Percentiles rank a stretch among this genome's conserved stretches.
These are phyloP conservation scores for Torrubiella hemipterigena DNA, from an alignment of 2,329 filamentous ascomycete genomes.

Conservation along the genomic window DNA sequence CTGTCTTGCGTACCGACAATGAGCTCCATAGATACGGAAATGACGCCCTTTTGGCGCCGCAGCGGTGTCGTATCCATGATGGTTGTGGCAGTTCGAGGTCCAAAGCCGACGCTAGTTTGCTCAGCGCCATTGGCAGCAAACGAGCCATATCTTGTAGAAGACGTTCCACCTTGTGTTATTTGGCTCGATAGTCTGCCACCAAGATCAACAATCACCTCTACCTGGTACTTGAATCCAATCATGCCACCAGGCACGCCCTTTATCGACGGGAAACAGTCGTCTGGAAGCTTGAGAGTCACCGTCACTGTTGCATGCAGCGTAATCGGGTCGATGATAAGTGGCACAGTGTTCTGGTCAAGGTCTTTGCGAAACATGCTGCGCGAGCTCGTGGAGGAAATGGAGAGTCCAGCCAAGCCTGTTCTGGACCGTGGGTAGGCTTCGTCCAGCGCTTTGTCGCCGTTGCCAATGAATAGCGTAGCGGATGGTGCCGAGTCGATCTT, in stretches of 20 bases:
- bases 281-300: conserved; percentile 73
- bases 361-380: conserved; percentile 95
- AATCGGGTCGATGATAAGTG: conserved; percentile 73
- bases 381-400: conserved; percentile 73
- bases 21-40: conserved; percentile 75
- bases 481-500: conserved; percentile 69
- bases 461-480: conserved; percentile 33
- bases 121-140: conserved; percentile 12
- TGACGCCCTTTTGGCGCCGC: conserved; percentile 81
- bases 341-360: conserved; percentile 75
- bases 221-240: conserved; percentile 89
- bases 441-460: conserved; percentile 53
- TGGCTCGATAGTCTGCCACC: conserved; percentile 76
- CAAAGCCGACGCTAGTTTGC: conserved; percentile 17
- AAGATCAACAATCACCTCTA: conserved; percentile 86
- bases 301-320: conserved; percentile 71
- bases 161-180: conserved; percentile 47
- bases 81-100: conserved; percentile 33
- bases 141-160: conserved; percentile 27
- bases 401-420: conserved; percentile 76
- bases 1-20: conserved; percentile 80
- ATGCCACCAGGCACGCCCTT: conserved; percentile 79
- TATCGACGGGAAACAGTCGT: conserved; percentile 88
- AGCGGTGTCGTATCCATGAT: conserved; percentile 83
- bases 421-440: conserved; percentile 81